Base-by-base conservation (phyloP, 2,329 filamentous ascomycete genomes). In the Eutypella sp. region DNA sequence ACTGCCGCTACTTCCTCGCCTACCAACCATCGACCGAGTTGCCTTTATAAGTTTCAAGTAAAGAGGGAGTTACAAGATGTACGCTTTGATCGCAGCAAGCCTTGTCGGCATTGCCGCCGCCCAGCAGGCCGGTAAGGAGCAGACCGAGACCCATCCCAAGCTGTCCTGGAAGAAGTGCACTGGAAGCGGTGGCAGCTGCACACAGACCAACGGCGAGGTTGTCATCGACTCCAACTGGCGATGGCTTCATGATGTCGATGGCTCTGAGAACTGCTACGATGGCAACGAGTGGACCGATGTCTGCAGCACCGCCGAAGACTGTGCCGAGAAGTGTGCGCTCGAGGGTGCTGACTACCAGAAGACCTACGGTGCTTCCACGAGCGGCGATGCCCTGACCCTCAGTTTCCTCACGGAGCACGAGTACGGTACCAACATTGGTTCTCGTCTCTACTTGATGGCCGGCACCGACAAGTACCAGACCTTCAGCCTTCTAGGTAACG, bases 401-500 rank as follows among this genome's bases (percentile, higher is more conserved):
- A 74, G 72, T 59, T 78, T 78, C 56, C 67, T 78, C 48, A 78
- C 75, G 49, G 71, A 74, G 59, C 67, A 70, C 59, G 60, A 62
- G 16, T 70, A 67, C 59, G 62, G 57, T 20, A 65, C 60, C 46
- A 71, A 71, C 50, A 59, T 70, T 40, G 67, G 67, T 25, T 66
- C 76, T 19, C 73, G 81, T 51, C 64, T 81, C 47, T 84, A 82
- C 63, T 69, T 84, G 42, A 73, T 84, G 67, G 70, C 72, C 52
- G 68, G 72, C 42, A 75, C 76, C 39, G 68, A 66, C 49, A 74
- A 72, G 47, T 84, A 84, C 62, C 66, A 82, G 65, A 72, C 74
- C 50, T 78, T 84, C 66, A 72, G 76, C 47, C 67, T 83, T 44
- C 68, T 75, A 51, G 76, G 76, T 64, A 71, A 78, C 57, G 81